Conservation (phyloP, 345 rosid genomes). For the Populus simonii region DNA sequence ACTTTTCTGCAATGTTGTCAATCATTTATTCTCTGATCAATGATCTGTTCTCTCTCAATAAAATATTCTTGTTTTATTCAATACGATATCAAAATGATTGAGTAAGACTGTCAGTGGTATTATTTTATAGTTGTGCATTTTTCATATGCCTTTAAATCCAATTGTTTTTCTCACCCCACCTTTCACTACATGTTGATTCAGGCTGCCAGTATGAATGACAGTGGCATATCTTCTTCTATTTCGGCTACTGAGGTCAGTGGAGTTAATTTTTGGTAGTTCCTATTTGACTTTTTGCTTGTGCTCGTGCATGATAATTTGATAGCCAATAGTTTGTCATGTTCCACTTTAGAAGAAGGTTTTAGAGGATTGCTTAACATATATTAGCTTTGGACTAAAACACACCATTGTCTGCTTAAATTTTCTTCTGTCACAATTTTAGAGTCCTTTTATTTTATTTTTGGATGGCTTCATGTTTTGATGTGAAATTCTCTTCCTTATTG, state of each 20-base stretch:
- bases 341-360: too few relatives aligned
- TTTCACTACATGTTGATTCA: constrained; percentile 17
- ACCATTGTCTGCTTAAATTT: background rate
- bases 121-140: background rate
- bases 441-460: background rate
- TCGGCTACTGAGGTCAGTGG: constrained; percentile 63
- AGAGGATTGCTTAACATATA: background rate
- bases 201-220: constrained; percentile 41
- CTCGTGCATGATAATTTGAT: background rate
- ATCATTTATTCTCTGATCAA: too few relatives aligned
- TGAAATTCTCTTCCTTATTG: background rate
- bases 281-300: background rate
- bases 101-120: too few relatives aligned
- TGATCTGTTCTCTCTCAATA: too few relatives aligned
- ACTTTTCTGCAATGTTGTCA: background rate
- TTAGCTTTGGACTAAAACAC: background rate
- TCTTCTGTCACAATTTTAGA: background rate
- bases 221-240: constrained; percentile 33
- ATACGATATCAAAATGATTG: too few relatives aligned
- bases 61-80: too few relatives aligned
- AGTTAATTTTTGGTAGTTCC: constrained; percentile 3
- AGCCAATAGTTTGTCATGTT: too few relatives aligned
- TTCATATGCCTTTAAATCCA: background rate
- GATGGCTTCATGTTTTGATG: background rate
- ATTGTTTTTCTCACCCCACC: background rate